A percentile compares a stretch with the other conserved stretches of the same genome.
Evolutionary conservation across 2,329 filamentous ascomycete species (phyloP).

Genomic region (Aspergillus ochraceoroseus): DNA sequence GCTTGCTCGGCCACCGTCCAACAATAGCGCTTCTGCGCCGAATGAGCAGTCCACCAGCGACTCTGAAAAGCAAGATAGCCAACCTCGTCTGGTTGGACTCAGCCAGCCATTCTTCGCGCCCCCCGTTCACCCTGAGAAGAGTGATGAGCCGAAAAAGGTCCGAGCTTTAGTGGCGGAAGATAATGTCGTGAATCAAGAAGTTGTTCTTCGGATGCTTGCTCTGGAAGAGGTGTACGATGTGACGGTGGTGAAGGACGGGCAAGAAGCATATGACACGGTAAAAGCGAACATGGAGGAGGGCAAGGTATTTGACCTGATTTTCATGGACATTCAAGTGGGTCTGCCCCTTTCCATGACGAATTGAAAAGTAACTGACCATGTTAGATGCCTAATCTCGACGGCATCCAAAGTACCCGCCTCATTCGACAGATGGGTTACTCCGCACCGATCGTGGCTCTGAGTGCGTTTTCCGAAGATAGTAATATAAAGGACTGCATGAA

Average conservation of each 20-base stretch:
- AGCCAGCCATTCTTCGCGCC: conserved; percentile 71
- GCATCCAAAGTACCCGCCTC: conserved; percentile 75
- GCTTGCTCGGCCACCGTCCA: conserved; percentile 21
- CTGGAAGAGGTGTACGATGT: conserved; percentile 60
- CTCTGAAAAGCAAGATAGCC: conserved; percentile 54
- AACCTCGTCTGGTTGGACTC: conserved; percentile 75
- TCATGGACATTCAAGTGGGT: conserved; percentile 72
- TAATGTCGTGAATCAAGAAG: conserved; percentile 61
- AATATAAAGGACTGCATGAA: conserved; percentile 83
- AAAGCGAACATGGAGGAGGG: conserved; percentile 73
- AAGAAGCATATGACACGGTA: conserved; percentile 82
- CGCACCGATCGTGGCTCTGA: conserved; percentile 83
- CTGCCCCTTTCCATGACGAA: too few relatives aligned
- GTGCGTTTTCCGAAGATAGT: conserved; percentile 84
- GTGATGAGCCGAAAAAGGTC: conserved; percentile 57
- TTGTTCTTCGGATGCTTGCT: conserved; percentile 58
- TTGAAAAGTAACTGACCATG: conserved; percentile 1
- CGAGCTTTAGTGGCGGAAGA: conserved; percentile 83
- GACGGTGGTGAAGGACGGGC: conserved; percentile 77
- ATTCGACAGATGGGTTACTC: conserved; percentile 83
- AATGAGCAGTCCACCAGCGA: conserved; percentile 33
- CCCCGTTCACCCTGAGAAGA: conserved; percentile 46
- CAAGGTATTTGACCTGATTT: conserved; percentile 75
- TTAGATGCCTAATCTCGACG: conserved; percentile 85
- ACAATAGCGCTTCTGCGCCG: conserved; percentile 17